Conservation (phyloP, 495 filamentous ascomycete genomes). For the Penicillium pancosmium region DNA sequence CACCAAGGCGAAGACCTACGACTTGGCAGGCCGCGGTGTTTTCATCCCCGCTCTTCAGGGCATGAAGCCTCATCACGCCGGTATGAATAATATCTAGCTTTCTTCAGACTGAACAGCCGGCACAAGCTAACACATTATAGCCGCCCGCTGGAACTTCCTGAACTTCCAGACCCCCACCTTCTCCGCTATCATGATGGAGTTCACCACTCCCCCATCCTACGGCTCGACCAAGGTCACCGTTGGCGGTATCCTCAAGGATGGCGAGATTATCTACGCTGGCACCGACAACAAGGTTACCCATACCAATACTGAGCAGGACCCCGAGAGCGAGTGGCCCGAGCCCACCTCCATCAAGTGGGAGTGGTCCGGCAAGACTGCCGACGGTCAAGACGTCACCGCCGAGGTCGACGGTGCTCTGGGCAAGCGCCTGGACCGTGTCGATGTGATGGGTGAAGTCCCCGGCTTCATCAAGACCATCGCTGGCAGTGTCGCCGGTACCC, state of each 20-base stretch:
- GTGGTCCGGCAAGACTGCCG: slow-evolving; percentile 79
- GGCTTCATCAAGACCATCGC: slow-evolving; percentile 94
- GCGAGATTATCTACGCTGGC: slow-evolving; percentile 75
- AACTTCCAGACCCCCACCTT: slow-evolving; percentile 87
- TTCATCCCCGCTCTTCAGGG: slow-evolving; percentile 87
- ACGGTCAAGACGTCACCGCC: slow-evolving; percentile 71
- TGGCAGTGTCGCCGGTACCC: slow-evolving; percentile 81
- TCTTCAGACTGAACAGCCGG: not conserved
- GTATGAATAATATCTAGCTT: slow-evolving; percentile 43
- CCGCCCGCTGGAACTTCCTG: slow-evolving; percentile 89
- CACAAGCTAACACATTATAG: slow-evolving; percentile 29
- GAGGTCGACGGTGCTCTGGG: slow-evolving; percentile 69
- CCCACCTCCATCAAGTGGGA: slow-evolving; percentile 72
- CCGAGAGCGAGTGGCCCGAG: slow-evolving; percentile 85
- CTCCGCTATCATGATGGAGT: slow-evolving; percentile 94
- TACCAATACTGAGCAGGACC: slow-evolving; percentile 66
- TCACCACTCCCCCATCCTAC: slow-evolving; percentile 92
- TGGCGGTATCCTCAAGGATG: slow-evolving; percentile 78
- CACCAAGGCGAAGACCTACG: slow-evolving; percentile 79
- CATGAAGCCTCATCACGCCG: slow-evolving; percentile 98
- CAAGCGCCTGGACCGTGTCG: slow-evolving; percentile 78
- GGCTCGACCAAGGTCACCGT: slow-evolving; percentile 86
- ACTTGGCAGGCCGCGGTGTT: slow-evolving; percentile 77
- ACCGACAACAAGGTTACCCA: slow-evolving; percentile 64
- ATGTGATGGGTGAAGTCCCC: slow-evolving; percentile 95